A percentile compares a stretch with the other conserved stretches of the same genome.
Conservation (phyloP, 129 eudicot genomes). For the Kitagawia praeruptora region DNA sequence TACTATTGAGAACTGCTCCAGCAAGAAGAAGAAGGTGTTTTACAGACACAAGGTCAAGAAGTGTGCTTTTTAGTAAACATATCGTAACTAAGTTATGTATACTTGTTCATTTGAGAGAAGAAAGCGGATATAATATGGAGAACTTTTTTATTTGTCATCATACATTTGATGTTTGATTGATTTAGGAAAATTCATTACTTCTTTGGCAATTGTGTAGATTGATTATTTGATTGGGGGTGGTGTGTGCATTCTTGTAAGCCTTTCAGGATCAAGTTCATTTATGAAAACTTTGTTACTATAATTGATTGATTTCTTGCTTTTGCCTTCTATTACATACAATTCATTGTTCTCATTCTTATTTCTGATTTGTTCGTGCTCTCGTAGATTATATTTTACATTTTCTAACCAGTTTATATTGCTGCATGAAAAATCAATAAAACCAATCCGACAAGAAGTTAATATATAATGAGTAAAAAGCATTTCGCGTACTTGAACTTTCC, state of each 20-base stretch:
- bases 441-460: too few relatives aligned
- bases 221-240: conserved; percentile 13
- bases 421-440: too few relatives aligned
- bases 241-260: conserved; percentile 9
- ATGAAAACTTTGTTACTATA: conserved; percentile 1
- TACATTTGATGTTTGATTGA: conserved; percentile 3
- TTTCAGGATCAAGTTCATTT: conserved; percentile 3
- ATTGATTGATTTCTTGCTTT: neutral
- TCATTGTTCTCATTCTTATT: neutral
- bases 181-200: conserved; percentile 11
- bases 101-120: conserved; percentile 5
- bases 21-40: conserved; percentile 19
- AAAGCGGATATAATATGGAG: neutral
- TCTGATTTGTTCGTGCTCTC: neutral
- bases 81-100: neutral
- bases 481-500: too few relatives aligned
- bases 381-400: too few relatives aligned
- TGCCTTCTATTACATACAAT: neutral
- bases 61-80: neutral
- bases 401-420: too few relatives aligned
- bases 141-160: neutral
- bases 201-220: conserved; percentile 15
- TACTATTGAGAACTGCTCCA: conserved; percentile 12
- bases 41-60: conserved; percentile 23
- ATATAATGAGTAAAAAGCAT: too few relatives aligned